Evolutionary conservation across 495 filamentous ascomycete species (phyloP).

Genomic region (Penicillium roqueforti): DNA sequence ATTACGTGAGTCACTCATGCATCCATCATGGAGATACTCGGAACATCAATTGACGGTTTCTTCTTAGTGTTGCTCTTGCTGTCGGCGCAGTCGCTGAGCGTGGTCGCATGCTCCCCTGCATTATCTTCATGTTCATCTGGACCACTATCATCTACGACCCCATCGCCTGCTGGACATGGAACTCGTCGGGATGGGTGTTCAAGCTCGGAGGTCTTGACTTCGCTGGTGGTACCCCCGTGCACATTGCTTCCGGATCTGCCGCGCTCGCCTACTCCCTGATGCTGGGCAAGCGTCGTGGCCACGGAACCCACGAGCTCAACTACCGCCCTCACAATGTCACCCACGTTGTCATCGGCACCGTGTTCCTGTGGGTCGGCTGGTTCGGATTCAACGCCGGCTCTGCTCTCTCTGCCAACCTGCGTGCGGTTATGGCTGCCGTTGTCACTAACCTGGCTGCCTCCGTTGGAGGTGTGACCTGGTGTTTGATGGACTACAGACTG

Average conservation of each 20-base stretch:
- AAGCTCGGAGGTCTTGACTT: conserved; percentile 88
- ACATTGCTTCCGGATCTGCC: conserved; percentile 86
- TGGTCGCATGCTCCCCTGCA: conserved; percentile 87
- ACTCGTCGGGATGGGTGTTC: conserved; percentile 77
- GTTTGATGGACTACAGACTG: conserved; percentile 86
- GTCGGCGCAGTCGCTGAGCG: conserved; percentile 91
- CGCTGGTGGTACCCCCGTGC: conserved; percentile 92
- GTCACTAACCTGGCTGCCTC: conserved; percentile 53
- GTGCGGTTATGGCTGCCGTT: conserved; percentile 60
- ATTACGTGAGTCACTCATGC: conserved; percentile 68
- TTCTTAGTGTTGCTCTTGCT: conserved; percentile 71
- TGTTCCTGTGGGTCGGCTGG: conserved; percentile 99
- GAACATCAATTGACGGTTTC: conserved; percentile 6
- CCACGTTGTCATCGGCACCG: conserved; percentile 92
- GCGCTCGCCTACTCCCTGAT: conserved; percentile 84
- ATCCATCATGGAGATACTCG: neutral
- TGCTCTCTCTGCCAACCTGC: conserved; percentile 83
- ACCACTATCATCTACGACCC: conserved; percentile 90
- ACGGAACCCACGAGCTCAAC: conserved; percentile 84
- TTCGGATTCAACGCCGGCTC: conserved; percentile 97
- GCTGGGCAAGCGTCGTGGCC: conserved; percentile 78
- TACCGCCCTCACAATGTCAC: conserved; percentile 98
- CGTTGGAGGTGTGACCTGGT: conserved; percentile 91
- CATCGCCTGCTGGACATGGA: conserved; percentile 99
- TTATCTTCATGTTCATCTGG: conserved; percentile 98